Evolutionary conservation across 768 basidiomycete genomes (phyloP), one percentile per base, ranked within the genome.

Genomic region (Leccinellum luteum): DNA sequence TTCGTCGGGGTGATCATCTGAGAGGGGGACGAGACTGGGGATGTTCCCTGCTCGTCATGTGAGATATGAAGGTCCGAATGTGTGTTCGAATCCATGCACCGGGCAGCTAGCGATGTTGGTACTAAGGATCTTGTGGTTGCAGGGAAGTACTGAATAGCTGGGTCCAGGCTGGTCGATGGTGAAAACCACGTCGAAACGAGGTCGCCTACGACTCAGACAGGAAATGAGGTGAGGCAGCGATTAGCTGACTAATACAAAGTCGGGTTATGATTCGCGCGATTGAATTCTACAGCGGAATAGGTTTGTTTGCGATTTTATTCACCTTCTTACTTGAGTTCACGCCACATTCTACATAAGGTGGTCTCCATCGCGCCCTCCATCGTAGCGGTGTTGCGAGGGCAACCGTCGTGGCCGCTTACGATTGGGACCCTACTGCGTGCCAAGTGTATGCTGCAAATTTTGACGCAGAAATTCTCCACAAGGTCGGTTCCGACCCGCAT

Each of bases 221-320:
- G 51, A 60, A 58, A 58, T 31, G 66, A 62, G 63, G 60, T 38
- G 27, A 58, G 34, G 25, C n/a, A 57, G 51, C 56, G 57, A 66
- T 62, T 65, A 38, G 60, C 60, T 66, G 64, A 66, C 52, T 66
- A 66, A 66, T 59, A 4, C 6, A 4, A 23, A 25, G 8, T 25
- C 67, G 12, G 25, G 28, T 6, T 28, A 28, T 28, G 28, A 28
- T 28, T 28, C 62, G 64, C 13, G 70, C 68, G n/a, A 53, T 71
- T 56, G 90, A 93, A 71, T 92, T 92, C 66, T 92, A 89, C 73
- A 83, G 84, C 52, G 91, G 91, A 32, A 92, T 92, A 63, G 90
- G 90, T 86, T 9, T 17, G 58, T 35, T 10, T n/a, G n/a, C n/a
- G n/a, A 25, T 3, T 25, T 31, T 10, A 10, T 31, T 31, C 31